Conservation (phyloP, 2,329 filamentous ascomycete genomes). For the Verticillium longisporum region DNA sequence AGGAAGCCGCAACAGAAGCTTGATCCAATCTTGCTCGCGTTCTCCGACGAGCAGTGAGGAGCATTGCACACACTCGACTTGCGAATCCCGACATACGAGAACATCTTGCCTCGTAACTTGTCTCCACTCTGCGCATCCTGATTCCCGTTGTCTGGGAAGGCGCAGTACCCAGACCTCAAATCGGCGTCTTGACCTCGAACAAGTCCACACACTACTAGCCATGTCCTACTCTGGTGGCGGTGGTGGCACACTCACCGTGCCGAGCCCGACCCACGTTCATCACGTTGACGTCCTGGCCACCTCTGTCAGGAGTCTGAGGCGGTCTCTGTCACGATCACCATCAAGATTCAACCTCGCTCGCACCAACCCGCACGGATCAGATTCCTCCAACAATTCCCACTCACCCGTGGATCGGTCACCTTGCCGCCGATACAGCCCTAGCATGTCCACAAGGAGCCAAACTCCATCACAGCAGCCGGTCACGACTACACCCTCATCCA, state of each 20-base stretch:
- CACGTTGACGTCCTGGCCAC: slow-evolving; percentile 72
- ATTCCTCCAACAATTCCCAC: slow-evolving; percentile 32
- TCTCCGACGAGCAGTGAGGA: not conserved
- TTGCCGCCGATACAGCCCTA: slow-evolving; percentile 31
- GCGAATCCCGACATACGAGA: not conserved
- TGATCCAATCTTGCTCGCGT: not conserved
- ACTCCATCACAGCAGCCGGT: slow-evolving; percentile 6
- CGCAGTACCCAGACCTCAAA: not conserved
- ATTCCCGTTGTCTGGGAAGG: not conserved
- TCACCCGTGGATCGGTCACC: slow-evolving; percentile 27
- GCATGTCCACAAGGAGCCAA: slow-evolving; percentile 8
- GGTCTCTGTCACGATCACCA: slow-evolving; percentile 87
- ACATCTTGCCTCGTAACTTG: not conserved
- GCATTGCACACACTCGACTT: not conserved
- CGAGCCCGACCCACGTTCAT: slow-evolving; percentile 77
- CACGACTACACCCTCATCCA: slow-evolving; percentile 24
- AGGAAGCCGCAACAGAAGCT: not conserved
- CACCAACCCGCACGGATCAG: slow-evolving; percentile 38
- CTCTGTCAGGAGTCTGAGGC: slow-evolving; percentile 74
- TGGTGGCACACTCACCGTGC: slow-evolving; percentile 76
- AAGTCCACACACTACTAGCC: slow-evolving; percentile 16
- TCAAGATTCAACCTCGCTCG: slow-evolving; percentile 71
- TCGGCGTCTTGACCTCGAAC: not conserved
- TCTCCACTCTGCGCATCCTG: not conserved
- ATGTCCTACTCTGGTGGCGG: slow-evolving; percentile 55